These are phyloP conservation scores for Sabuloglossum arenarium DNA, from an alignment of 495 filamentous ascomycete species.

Conservation along the genomic window DNA sequence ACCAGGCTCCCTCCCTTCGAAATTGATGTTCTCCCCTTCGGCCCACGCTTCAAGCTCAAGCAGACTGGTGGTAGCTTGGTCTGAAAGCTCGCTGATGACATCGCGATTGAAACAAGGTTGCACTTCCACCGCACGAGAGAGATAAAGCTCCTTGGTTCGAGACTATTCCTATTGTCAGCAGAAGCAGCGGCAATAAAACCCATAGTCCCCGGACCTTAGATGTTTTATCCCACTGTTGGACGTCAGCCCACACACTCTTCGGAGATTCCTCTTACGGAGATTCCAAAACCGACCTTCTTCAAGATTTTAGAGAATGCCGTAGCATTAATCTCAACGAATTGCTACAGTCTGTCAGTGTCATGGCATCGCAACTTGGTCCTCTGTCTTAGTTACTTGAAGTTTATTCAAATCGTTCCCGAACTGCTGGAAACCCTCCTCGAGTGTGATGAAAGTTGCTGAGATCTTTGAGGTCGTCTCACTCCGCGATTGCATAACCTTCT, in stretches of 20 bases:
- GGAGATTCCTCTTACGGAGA: not conserved
- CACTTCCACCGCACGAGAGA: slow-evolving; percentile 88
- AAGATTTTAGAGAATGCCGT: slow-evolving; percentile 95
- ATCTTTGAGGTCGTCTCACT: slow-evolving; percentile 52
- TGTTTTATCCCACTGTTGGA: slow-evolving; percentile 78
- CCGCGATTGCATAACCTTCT: slow-evolving; percentile 64
- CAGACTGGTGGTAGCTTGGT: slow-evolving; percentile 82
- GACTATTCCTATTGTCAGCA: slow-evolving; percentile 30
- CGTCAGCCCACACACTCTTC: not conserved
- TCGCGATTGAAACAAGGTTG: slow-evolving; percentile 96
- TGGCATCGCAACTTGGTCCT: not conserved
- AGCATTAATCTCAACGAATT: slow-evolving; percentile 96
- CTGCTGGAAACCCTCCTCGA: slow-evolving; percentile 92
- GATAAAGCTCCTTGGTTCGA: slow-evolving; percentile 89
- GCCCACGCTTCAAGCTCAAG: slow-evolving; percentile 92
- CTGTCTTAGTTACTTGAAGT: slow-evolving; percentile 36
- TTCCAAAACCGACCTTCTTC: slow-evolving; percentile 50
- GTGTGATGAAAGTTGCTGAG: slow-evolving; percentile 75
- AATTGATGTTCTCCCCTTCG: slow-evolving; percentile 77
- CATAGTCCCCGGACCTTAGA: slow-evolving; percentile 44
- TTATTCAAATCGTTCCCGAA: slow-evolving; percentile 94
- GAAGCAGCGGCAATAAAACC: slow-evolving; percentile 6
- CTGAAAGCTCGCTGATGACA: slow-evolving; percentile 87
- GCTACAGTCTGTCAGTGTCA: slow-evolving; percentile 20
- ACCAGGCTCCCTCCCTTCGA: slow-evolving; percentile 40